Evolutionary conservation across 2,329 filamentous ascomycete species (phyloP).

Genomic region (Daldinia sp.): DNA sequence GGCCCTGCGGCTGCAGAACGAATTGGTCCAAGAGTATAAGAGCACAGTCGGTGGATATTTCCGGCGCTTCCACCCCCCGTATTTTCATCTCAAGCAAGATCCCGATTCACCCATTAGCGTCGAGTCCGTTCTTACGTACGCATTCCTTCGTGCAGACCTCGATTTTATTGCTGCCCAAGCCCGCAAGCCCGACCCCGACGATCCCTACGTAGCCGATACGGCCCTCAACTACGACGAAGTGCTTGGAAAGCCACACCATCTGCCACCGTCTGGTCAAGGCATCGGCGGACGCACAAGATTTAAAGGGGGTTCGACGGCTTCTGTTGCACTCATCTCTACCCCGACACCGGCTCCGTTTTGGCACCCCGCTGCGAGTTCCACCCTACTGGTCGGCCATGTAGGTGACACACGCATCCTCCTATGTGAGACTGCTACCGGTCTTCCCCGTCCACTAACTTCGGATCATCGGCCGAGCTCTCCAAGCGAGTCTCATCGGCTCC

Average conservation of each 20-base stretch:
- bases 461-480: conserved; percentile 94
- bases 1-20: conserved; percentile 73
- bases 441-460: conserved; percentile 81
- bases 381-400: conserved; percentile 86
- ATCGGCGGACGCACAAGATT: conserved; percentile 84
- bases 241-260: conserved; percentile 67
- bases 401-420: conserved; percentile 92
- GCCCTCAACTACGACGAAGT: conserved; percentile 88
- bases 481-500: conserved; percentile 80
- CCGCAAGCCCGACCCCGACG: conserved; percentile 76
- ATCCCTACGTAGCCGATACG: conserved; percentile 73
- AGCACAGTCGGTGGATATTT: conserved; percentile 93
- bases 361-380: conserved; percentile 87
- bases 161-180: conserved; percentile 94
- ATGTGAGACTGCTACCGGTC: conserved; percentile 84
- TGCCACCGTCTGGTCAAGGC: conserved; percentile 62
- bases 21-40: conserved; percentile 80
- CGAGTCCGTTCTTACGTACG: conserved; percentile 85
- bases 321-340: conserved; percentile 88
- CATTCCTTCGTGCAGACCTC: conserved; percentile 91
- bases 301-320: conserved; percentile 92
- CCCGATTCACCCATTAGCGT: conserved; percentile 63
- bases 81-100: conserved; percentile 64
- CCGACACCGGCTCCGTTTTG: conserved; percentile 92
- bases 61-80: conserved; percentile 82